Percentiles rank a stretch among this genome's conserved stretches.
Conservation (phyloP, 495 filamentous ascomycete species). For the Neurospora sp. region DNA sequence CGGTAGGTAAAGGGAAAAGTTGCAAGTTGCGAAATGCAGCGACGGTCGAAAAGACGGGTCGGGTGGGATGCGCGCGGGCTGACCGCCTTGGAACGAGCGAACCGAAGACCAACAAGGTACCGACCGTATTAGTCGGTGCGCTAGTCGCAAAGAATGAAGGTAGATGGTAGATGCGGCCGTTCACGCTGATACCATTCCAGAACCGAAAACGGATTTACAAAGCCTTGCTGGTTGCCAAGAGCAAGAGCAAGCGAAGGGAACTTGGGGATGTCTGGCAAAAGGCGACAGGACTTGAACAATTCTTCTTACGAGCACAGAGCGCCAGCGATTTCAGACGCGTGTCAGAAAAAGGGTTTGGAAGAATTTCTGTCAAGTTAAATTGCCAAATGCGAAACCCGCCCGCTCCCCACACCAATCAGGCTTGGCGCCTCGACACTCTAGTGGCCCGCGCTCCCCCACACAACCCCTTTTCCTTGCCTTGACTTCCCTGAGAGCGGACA, state of each 20-base stretch:
- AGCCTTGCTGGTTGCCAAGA: not conserved
- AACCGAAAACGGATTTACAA: not conserved
- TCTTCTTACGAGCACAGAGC: not conserved
- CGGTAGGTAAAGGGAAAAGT: not conserved
- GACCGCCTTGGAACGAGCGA: conserved; percentile 2
- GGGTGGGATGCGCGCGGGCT: not conserved
- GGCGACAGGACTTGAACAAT: not conserved
- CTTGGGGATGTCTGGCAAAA: not conserved
- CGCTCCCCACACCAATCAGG: conserved; percentile 3
- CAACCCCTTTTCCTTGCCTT: not conserved
- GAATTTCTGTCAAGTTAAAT: conserved; percentile 23
- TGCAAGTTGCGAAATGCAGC: conserved; percentile 3
- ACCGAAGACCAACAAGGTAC: conserved; percentile 5
- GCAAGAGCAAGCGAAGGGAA: not conserved
- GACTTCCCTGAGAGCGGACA: not conserved
- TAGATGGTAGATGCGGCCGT: not conserved
- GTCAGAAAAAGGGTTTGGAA: conserved; percentile 11
- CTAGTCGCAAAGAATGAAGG: conserved; percentile 1
- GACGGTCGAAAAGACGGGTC: not conserved
- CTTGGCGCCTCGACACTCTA: conserved; percentile 8
- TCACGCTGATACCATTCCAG: not conserved
- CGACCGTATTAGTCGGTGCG: not conserved
- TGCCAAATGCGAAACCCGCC: conserved; percentile 15
- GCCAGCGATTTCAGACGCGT: conserved; percentile 13
- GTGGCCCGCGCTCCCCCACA: not conserved